Conservation (phyloP, 768 basidiomycete species). For the Amanita inopinata region DNA sequence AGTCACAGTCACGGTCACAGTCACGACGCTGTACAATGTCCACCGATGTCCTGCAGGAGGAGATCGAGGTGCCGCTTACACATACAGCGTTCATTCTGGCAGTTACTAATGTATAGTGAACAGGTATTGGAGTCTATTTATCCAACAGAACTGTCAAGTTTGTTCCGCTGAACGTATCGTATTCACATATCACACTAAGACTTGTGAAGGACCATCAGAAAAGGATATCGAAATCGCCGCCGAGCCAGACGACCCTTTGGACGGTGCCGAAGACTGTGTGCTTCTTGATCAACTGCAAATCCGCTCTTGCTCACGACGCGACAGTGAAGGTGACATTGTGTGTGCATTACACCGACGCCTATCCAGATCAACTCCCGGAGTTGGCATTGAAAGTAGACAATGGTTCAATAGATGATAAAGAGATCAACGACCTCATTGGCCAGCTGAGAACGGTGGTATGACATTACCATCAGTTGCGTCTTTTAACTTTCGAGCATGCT, state of each 20-base stretch:
- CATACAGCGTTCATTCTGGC: slow-evolving; percentile 5
- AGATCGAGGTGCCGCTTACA: slow-evolving; percentile 64
- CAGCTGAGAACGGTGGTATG: slow-evolving; percentile 50
- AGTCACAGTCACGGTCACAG: slow-evolving; percentile 3
- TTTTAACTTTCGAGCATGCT: slow-evolving; percentile 7
- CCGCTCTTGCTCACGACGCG: slow-evolving; percentile 6
- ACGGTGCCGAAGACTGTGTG: slow-evolving; percentile 52
- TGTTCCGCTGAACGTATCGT: too few relatives aligned
- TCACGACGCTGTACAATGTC: slow-evolving; percentile 35
- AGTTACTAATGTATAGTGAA: slow-evolving; percentile 10
- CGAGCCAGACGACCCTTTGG: slow-evolving; percentile 73
- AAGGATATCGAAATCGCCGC: slow-evolving; percentile 74
- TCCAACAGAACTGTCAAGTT: slow-evolving; percentile 57
- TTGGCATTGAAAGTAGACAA: slow-evolving; percentile 55
- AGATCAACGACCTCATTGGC: slow-evolving; percentile 43
- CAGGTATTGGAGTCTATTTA: slow-evolving; percentile 95
- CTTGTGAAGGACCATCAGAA: slow-evolving; percentile 74
- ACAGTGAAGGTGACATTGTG: slow-evolving; percentile 65
- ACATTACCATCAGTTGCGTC: slow-evolving; percentile 9
- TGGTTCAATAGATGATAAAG: slow-evolving; percentile 49
- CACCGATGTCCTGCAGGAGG: slow-evolving; percentile 67
- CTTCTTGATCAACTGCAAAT: slow-evolving; percentile 13
- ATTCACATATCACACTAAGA: slow-evolving; percentile 33
- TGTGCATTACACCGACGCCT: slow-evolving; percentile 71
- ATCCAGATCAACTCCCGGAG: slow-evolving; percentile 77